These are phyloP conservation scores for Agaricus subrufescens DNA, from an alignment of 768 basidiomycete genomes.

Conservation along the genomic window DNA sequence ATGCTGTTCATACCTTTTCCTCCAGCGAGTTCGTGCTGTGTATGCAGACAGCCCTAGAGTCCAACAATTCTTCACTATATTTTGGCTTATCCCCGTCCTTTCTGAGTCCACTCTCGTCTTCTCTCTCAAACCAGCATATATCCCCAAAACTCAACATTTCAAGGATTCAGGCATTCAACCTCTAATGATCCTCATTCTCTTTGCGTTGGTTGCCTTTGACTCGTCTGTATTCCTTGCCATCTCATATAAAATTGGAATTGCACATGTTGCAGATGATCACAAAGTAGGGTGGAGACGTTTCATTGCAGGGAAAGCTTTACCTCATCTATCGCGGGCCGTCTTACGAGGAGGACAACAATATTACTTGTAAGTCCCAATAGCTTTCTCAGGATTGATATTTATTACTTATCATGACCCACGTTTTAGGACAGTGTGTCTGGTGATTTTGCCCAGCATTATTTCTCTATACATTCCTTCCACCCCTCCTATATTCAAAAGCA, in stretches of 20 bases:
- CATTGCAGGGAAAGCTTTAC: too few species aligned
- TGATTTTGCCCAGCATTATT: too few species aligned
- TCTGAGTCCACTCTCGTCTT: constrained; percentile 17
- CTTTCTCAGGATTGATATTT: too few species aligned
- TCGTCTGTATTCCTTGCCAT: constrained; percentile 31
- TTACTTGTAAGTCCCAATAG: too few species aligned
- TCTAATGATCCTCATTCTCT: constrained; percentile 17
- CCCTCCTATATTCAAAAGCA: too few species aligned
- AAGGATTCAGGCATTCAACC: constrained; percentile 17
- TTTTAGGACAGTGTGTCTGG: too few species aligned
- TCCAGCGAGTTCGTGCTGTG: constrained; percentile 26
- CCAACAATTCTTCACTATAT: constrained; percentile 18
- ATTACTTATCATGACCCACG: too few species aligned
- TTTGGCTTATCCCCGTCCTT: constrained; percentile 23
- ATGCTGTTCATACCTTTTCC: constrained; percentile 23
- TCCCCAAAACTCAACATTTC: constrained; percentile 28
- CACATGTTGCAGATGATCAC: constrained; percentile 10
- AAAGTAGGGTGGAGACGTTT: not conserved
- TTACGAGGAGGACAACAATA: too few species aligned
- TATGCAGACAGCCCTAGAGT: constrained; percentile 19
- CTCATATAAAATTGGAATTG: constrained; percentile 20
- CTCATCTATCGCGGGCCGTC: too few species aligned
- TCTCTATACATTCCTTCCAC: too few species aligned
- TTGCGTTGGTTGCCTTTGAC: constrained; percentile 22
- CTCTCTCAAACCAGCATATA: constrained; percentile 16